These are phyloP conservation scores for Musa beccarii DNA, from an alignment of 176 grass and related monocot genomes.

Conservation along the genomic window DNA sequence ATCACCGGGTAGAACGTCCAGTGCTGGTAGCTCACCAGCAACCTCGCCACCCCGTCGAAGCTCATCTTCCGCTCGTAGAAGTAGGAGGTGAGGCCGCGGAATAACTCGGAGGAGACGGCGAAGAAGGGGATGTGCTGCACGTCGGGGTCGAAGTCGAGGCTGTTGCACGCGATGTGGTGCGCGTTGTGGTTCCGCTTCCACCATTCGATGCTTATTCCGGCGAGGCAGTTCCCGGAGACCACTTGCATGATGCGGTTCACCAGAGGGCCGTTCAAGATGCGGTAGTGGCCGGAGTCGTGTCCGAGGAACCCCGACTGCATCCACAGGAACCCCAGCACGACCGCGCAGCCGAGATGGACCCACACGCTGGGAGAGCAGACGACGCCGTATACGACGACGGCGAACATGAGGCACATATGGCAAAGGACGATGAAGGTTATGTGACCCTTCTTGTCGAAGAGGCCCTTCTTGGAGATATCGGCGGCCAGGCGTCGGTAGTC, in stretches of 20 bases:
- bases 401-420: slow-evolving; percentile 6
- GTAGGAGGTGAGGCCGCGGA: slow-evolving; percentile 44
- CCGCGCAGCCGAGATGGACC: slow-evolving; percentile 12
- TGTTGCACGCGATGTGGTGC: slow-evolving; percentile 23
- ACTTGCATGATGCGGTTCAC: slow-evolving; percentile 2
- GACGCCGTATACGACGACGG: slow-evolving; percentile 17
- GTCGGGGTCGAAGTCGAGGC: slow-evolving; percentile 19
- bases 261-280: neutral
- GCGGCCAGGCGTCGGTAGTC: slow-evolving; percentile 32
- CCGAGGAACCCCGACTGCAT: slow-evolving; percentile 25
- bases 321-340: slow-evolving; percentile 24
- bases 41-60: slow-evolving; percentile 43
- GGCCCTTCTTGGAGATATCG: slow-evolving; percentile 22
- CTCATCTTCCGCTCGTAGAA: slow-evolving; percentile 52
- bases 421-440: neutral
- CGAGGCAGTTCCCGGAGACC: slow-evolving; percentile 6
- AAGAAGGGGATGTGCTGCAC: slow-evolving; percentile 16
- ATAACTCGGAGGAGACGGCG: slow-evolving; percentile 31
- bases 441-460: slow-evolving; percentile 31
- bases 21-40: slow-evolving; percentile 88
- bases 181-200: slow-evolving; percentile 20
- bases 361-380: neutral
- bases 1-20: slow-evolving; percentile 92
- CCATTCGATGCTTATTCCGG: slow-evolving; percentile 16
- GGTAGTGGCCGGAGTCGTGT: slow-evolving; percentile 22